Evolutionary conservation across 768 basidiomycete genomes (phyloP).

Genomic region (Pulveroboletus sp.): DNA sequence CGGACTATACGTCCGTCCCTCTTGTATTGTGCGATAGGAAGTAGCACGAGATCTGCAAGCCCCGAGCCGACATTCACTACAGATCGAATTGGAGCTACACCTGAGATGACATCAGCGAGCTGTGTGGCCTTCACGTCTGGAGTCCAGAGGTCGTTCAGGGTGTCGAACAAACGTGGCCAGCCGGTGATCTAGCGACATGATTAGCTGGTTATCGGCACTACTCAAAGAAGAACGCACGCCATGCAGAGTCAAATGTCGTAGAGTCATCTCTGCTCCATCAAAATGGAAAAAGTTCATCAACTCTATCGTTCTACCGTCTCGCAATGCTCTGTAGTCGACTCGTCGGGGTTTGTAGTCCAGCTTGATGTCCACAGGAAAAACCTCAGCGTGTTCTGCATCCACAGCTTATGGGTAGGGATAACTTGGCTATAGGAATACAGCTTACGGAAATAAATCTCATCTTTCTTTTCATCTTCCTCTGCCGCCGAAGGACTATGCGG

Average conservation of each 20-base stretch:
- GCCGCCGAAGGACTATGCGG: constrained; percentile 38
- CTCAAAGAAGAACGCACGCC: constrained; percentile 61
- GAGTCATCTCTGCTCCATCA: constrained; percentile 96
- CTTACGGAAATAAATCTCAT: constrained; percentile 74
- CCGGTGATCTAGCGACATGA: constrained; percentile 74
- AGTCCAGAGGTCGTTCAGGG: constrained; percentile 97
- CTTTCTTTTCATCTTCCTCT: constrained; percentile 32
- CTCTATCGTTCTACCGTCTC: constrained; percentile 90
- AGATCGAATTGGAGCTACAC: constrained; percentile 93
- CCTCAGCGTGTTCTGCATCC: constrained; percentile 79
- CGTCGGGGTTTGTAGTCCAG: constrained; percentile 98
- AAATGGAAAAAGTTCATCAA: constrained; percentile 99
- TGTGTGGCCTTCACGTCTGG: constrained; percentile 99
- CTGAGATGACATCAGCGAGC: constrained; percentile 93
- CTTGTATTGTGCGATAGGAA: constrained; percentile 96
- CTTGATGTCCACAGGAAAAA: constrained; percentile 93
- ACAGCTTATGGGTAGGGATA: constrained; percentile 1
- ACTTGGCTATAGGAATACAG: not conserved
- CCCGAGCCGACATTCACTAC: constrained; percentile 97
- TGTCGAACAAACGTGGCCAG: constrained; percentile 85
- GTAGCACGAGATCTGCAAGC: constrained; percentile 89
- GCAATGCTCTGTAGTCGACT: constrained; percentile 88
- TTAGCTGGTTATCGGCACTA: constrained; percentile 9
- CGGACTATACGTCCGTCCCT: constrained; percentile 92
- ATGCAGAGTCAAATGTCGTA: constrained; percentile 86